These are phyloP conservation scores for Helianthus annuus DNA, from an alignment of 129 eudicot species.

Conservation along the genomic window DNA sequence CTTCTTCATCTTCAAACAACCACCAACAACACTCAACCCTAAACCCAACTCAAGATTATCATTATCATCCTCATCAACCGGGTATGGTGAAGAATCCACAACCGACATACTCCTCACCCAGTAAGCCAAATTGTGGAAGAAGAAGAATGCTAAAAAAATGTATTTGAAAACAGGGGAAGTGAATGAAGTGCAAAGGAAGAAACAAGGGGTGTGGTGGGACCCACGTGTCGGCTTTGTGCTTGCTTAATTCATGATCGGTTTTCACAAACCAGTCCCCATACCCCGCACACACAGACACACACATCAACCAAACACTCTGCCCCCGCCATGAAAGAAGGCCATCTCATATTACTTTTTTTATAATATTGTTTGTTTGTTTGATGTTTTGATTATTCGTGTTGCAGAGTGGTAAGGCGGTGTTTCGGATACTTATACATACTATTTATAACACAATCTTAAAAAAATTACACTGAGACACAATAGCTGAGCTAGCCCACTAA, in stretches of 20 bases:
- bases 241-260: constrained; percentile 45
- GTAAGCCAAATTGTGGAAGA: no score
- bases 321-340: constrained; percentile 28
- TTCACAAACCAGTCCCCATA: constrained; percentile 38
- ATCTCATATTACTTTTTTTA: neutral
- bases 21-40: constrained; percentile 69
- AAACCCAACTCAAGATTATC: constrained; percentile 76
- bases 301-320: constrained; percentile 29
- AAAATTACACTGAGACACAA: no score
- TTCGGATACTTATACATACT: no score
- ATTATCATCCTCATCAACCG: constrained; percentile 10
- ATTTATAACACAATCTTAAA: no score
- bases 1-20: constrained; percentile 25
- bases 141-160: constrained; percentile 10
- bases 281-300: constrained; percentile 18
- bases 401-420: no score
- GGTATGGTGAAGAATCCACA: constrained; percentile 65
- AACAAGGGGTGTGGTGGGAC: constrained; percentile 35
- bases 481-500: no score
- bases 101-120: constrained; percentile 1
- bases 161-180: constrained; percentile 24
- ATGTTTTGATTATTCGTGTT: no score
- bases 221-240: constrained; percentile 50
- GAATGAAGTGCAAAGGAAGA: constrained; percentile 34
- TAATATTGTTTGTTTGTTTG: neutral